Base-by-base conservation (phyloP, 2,329 filamentous ascomycete genomes). In the Cladosporium sp. region DNA sequence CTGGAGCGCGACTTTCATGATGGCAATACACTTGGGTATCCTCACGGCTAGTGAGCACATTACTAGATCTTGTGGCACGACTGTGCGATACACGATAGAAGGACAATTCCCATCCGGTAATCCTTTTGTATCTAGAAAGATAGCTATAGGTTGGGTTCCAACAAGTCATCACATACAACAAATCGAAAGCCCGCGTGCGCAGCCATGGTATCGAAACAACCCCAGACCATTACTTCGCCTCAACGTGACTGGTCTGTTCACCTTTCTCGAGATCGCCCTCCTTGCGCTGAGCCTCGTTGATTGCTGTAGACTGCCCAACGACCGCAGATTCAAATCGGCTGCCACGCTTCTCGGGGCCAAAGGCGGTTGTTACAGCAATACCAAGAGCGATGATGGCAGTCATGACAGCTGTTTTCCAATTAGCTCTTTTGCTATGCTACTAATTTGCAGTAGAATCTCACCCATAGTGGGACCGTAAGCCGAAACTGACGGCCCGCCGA, bases 341-440 rank as follows among this genome's bases (percentile, higher is more conserved):
- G 1, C 89, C 89, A 45, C 86, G 80, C 74, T 85, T 88, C 80
- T 92, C 89, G 0, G 88, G 88, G 0, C 89, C 89, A 55, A 91
- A 68, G 28, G 86, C 83, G 4, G 85, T 83, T 0, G 87, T 90
- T 20, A 86, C 68, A 10, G 80, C 77, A 60, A 92, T 91, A 1
- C 88, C 88, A 0, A 83, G 45, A 0, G 85, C 86, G 62, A 91
- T 90, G 64, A 92, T 91, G 1, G 85, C 88, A 2, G 88, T 91
- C 3, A 86, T 88, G 56, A 91, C 77, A 17, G 25, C 52, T 54
- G 13, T n/a, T 19, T 12, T 5, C 8, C 10, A 1, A 22, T 51
- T 15, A 51, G 48, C 40, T 28, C 9, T 17, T 10, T 20, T 17
- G 13, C 12, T 25, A 8, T 15, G 2, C 20, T n/a, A 13, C 12